Percentiles rank a stretch among this genome's conserved stretches.
Conservation (phyloP, 192 early-diverging fungal genomes). For the Linnemannia exigua region DNA sequence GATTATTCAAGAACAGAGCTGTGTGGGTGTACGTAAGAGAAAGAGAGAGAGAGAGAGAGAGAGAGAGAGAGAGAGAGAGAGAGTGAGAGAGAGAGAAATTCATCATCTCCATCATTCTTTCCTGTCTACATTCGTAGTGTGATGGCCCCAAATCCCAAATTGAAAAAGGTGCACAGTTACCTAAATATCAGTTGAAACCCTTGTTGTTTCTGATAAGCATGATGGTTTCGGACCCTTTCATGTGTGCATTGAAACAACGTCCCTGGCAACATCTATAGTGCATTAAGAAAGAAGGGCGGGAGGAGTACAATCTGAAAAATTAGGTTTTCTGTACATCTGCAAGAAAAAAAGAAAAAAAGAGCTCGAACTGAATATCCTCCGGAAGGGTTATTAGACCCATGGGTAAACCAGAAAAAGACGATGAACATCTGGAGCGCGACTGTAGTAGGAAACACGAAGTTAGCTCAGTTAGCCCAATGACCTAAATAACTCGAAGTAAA, state of each 20-base stretch:
- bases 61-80: no score
- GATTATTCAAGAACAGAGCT: background rate
- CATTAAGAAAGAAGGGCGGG: background rate
- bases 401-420: background rate
- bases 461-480: background rate
- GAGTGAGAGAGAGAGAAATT: no score
- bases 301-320: background rate
- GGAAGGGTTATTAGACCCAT: background rate
- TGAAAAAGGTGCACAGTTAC: no score
- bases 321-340: background rate
- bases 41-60: no score
- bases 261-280: no score
- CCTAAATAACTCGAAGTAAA: no score
- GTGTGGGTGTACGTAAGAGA: no score
- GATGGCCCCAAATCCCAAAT: no score
- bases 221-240: background rate
- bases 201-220: conserved; percentile 4
- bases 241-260: no score
- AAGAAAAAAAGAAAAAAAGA: background rate
- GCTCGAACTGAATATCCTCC: background rate
- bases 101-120: no score
- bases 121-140: no score
- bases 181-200: no score
- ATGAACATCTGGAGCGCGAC: background rate
- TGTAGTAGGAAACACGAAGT: background rate